phyloP scores from a whole-genome alignment of 495 filamentous ascomycete genomes.

The Jackrogersella multiformis region DNA sequence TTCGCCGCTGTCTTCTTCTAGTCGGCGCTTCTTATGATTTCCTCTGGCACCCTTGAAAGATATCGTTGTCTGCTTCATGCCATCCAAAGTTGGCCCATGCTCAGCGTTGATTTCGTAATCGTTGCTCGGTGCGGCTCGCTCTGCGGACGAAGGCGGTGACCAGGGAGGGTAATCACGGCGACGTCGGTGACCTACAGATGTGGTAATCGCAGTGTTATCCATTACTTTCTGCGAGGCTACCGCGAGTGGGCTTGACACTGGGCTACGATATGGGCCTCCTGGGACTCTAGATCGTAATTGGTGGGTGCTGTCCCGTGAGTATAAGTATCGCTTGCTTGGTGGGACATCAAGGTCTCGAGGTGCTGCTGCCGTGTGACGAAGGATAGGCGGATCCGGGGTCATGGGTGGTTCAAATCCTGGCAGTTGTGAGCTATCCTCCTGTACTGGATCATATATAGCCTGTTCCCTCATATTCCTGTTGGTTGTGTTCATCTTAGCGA shows the following conservation, averaged over 20 bases:
- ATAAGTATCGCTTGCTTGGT: conserved; percentile 23
- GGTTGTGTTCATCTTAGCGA: conserved; percentile 66
- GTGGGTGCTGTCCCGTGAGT: not conserved
- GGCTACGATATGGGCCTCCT: conserved; percentile 42
- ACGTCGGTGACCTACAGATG: conserved; percentile 10
- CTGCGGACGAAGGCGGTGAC: conserved; percentile 40
- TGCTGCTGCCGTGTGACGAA: conserved; percentile 40
- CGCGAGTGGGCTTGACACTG: conserved; percentile 29
- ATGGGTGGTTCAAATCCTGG: conserved; percentile 15
- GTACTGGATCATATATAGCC: not conserved
- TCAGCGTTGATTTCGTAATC: not conserved
- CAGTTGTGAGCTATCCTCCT: not conserved
- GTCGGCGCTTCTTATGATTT: conserved; percentile 3
- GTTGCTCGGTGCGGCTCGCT: not conserved
- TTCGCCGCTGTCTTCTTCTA: not conserved
- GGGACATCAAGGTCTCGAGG: conserved; percentile 44
- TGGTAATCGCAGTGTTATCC: not conserved
- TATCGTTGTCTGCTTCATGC: conserved; percentile 40
- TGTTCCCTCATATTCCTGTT: conserved; percentile 1
- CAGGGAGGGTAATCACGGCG: conserved; percentile 28
- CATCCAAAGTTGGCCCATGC: not conserved
- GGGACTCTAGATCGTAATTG: conserved; percentile 19
- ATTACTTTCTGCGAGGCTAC: not conserved
- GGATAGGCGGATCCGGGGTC: conserved; percentile 42
- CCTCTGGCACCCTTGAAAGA: conserved; percentile 20